Evolutionary conservation across 768 basidiomycete genomes (phyloP), one percentile per base, ranked within the genome.

Genomic region (Naganishia vishniacii): DNA sequence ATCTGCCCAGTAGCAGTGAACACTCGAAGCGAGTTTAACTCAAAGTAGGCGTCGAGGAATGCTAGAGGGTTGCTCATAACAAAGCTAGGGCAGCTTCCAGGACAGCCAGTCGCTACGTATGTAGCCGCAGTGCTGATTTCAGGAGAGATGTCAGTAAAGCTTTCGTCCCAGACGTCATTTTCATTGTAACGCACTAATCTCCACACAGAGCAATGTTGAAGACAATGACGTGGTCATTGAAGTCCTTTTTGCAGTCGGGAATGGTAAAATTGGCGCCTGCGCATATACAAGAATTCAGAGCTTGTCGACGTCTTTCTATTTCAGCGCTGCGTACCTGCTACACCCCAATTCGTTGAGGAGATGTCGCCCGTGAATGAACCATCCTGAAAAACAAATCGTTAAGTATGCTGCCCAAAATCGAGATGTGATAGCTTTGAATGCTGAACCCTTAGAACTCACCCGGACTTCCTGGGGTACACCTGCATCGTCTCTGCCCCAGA

Each of bases 11-110:
- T 63, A 15, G 70, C 59, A 15, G 69, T 76, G 73, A 86, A 88
- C 16, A 87, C 79, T 32, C 81, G 80, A 34, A 88, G 73, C 18
- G 82, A 81, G 68, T 83, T 83, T 73, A 89, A 80, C 66, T 83
- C 83, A 86, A 86, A 89, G 74, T 85, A 88, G 1, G 87, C 85
- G 18, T 86, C 79, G 12, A 65, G 42, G 75, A 88, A 88, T 13
- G 80, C 81, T 5, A 70, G 64, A 0, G 88, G 86, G 68, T 84
- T 81, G 65, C 83, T 81, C 72, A 83, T 74, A 31, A 88, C 86
- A 67, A 80, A 86, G 66, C 83, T 85, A n/a, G 65, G 29, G 58
- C 72, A 76, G 16, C 65, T 53, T 9, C 67, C 48, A 1, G 74
- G 72, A 60, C 73, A 77, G 20, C 72, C 73, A 13, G 68, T 64